Percentiles rank a stretch among this genome's conserved stretches.
Conservation (phyloP, 176 grass and related monocot genomes). For the Musa troglodytarum region DNA sequence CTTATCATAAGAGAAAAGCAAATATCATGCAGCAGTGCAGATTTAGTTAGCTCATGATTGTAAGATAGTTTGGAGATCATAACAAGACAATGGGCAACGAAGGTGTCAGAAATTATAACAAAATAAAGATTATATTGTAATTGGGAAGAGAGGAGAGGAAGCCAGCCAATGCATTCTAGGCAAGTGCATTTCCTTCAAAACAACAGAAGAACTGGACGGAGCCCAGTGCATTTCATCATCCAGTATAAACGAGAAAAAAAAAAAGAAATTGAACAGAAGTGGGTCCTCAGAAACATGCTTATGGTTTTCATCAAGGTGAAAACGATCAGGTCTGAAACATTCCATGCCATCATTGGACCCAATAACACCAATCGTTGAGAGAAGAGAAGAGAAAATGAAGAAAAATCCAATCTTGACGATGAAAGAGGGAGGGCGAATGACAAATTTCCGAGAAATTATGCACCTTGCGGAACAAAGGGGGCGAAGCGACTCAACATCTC, state of each 20-base stretch:
- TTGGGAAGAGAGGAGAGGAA: neutral
- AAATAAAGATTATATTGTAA: neutral
- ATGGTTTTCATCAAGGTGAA: constrained; percentile 50
- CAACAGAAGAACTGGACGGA: constrained; percentile 44
- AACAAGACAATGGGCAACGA: no score
- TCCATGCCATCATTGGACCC: constrained; percentile 71
- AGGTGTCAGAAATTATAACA: no score
- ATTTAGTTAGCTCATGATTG: no score
- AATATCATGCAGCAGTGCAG: no score
- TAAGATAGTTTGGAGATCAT: no score
- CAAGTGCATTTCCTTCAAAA: constrained; percentile 73
- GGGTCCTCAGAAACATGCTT: constrained; percentile 69
- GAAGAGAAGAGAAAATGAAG: neutral
- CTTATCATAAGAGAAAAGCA: no score
- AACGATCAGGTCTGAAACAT: constrained; percentile 99
- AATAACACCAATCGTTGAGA: no score
- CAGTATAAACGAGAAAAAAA: neutral
- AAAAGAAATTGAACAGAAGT: no score
- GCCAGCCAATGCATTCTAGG: constrained; percentile 97
- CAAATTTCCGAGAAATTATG: constrained; percentile 63
- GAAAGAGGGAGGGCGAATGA: no score
- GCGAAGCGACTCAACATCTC: constrained; percentile 87
- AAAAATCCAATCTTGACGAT: neutral
- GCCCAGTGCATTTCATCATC: constrained; percentile 97
- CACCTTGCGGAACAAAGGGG: constrained; percentile 29